A percentile compares a stretch with the other conserved stretches of the same genome.
Conservation (phyloP, 306 rosid genomes). For the Gynostemma pentaphyllum region DNA sequence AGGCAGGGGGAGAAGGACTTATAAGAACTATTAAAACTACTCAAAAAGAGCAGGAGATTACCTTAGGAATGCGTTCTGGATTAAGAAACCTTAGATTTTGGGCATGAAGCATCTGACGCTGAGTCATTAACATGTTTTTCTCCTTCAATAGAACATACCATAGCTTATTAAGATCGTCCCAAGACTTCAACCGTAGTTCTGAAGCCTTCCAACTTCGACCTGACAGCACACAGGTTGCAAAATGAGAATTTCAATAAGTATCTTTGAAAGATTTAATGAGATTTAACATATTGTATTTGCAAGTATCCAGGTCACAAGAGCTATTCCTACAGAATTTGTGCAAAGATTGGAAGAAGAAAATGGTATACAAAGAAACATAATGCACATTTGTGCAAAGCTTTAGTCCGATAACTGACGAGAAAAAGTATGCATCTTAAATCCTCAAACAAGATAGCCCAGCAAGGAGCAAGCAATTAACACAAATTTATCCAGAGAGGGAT, state of each 20-base stretch:
- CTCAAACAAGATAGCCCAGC: not conserved
- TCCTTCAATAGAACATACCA: slow-evolving; percentile 92
- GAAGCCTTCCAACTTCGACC: slow-evolving; percentile 95
- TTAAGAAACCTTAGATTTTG: slow-evolving; percentile 71
- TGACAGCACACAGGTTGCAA: slow-evolving; percentile 17
- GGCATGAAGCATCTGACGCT: slow-evolving; percentile 89
- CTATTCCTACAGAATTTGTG: not conserved
- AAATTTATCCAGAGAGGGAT: not conserved
- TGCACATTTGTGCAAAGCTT: not conserved
- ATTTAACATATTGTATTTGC: not conserved
- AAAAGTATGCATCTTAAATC: not conserved
- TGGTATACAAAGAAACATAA: too few relatives aligned
- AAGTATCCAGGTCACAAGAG: not conserved
- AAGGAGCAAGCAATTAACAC: not conserved
- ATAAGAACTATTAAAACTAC: not conserved
- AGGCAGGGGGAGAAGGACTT: not conserved
- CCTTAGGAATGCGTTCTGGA: slow-evolving; percentile 94
- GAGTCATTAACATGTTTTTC: slow-evolving; percentile 93
- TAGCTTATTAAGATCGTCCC: slow-evolving; percentile 89
- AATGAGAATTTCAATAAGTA: not conserved
- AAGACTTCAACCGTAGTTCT: slow-evolving; percentile 81
- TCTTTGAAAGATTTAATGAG: not conserved
- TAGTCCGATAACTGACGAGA: not conserved
- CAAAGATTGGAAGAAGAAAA: too few relatives aligned
- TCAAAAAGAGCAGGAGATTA: slow-evolving; percentile 1